Conservation (phyloP, 2,329 filamentous ascomycete species). For the Curvularia lunata region DNA sequence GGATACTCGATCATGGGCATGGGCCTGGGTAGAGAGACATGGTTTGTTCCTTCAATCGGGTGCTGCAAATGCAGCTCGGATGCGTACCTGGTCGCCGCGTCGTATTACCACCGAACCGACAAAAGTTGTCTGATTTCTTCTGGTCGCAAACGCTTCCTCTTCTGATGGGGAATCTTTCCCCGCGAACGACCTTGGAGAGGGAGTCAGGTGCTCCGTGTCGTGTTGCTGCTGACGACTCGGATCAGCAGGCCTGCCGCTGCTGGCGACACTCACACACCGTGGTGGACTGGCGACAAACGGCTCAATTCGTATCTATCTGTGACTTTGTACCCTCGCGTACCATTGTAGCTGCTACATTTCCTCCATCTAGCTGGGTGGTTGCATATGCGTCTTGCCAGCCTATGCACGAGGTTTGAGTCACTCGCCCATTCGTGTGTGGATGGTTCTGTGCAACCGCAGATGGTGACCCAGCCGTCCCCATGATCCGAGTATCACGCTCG, state of each 20-base stretch:
- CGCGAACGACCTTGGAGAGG: neutral
- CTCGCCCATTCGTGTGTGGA: neutral
- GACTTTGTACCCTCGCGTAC: neutral
- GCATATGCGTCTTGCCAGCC: neutral
- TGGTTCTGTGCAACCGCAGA: neutral
- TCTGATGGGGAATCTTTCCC: neutral
- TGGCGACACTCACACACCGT: neutral
- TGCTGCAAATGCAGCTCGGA: neutral
- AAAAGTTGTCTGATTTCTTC: neutral
- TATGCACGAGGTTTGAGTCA: neutral
- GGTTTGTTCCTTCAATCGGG: neutral
- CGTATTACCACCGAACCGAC: neutral
- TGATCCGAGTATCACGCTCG: neutral
- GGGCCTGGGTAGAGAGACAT: neutral
- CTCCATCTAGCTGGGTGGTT: neutral
- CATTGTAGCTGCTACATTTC: neutral
- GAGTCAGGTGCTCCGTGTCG: neutral
- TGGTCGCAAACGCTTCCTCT: neutral
- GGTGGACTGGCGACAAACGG: neutral
- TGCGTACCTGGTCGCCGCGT: neutral
- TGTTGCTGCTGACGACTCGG: neutral
- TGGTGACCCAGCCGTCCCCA: neutral
- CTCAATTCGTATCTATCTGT: neutral
- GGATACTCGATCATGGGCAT: slow-evolving; percentile 3
- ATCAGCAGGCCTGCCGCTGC: neutral